These are phyloP conservation scores for Parmelia sp. DNA, from an alignment of 495 filamentous ascomycete genomes.

Conservation along the genomic window DNA sequence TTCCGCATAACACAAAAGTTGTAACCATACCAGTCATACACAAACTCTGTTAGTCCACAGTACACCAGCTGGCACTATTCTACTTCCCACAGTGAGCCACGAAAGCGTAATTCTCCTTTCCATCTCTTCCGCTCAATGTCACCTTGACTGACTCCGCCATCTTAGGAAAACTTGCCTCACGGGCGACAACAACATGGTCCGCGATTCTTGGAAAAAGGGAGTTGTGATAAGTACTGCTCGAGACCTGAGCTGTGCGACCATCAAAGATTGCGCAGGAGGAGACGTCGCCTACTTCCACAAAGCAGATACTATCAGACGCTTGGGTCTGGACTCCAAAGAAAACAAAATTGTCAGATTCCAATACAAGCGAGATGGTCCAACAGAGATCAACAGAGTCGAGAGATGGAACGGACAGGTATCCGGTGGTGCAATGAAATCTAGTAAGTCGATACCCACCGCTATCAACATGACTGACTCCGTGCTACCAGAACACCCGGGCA, in stretches of 20 bases:
- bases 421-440: neutral
- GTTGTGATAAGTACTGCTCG: neutral
- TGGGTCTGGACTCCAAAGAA: neutral
- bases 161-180: neutral
- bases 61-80: neutral
- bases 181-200: neutral
- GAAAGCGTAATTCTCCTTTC: neutral
- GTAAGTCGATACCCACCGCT: neutral
- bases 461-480: too few species aligned
- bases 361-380: neutral
- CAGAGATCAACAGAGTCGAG: neutral
- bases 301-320: neutral
- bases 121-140: neutral
- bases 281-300: neutral
- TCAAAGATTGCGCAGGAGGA: neutral
- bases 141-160: neutral
- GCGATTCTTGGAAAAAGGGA: neutral
- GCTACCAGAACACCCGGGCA: too few species aligned
- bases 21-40: too few species aligned
- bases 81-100: neutral
- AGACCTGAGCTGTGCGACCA: neutral
- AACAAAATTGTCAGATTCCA: neutral
- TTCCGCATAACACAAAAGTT: too few species aligned
- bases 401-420: neutral
- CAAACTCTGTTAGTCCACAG: too few species aligned